Percentiles rank a stretch among this genome's conserved stretches.
Conservation (phyloP, 345 rosid species). For the Salix brachista region DNA sequence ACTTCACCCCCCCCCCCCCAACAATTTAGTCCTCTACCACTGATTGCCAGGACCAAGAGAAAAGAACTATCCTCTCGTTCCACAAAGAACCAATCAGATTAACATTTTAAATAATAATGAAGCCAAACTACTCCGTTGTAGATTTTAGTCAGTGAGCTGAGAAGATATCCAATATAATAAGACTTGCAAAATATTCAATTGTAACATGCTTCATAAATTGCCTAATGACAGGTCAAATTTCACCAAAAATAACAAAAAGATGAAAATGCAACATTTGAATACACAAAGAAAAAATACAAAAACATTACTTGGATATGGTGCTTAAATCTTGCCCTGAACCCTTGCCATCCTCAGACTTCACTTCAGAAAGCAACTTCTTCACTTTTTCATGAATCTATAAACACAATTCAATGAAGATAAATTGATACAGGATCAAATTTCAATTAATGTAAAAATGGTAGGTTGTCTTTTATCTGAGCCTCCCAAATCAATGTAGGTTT, state of each 20-base stretch:
- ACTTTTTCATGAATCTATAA: conserved; percentile 63
- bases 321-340: conserved; percentile 50
- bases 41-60: conserved; percentile 1
- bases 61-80: not conserved
- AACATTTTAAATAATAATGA: not conserved
- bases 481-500: not conserved
- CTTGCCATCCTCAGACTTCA: conserved; percentile 49
- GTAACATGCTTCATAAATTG: not conserved
- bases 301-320: conserved; percentile 50
- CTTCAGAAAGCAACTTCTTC: conserved; percentile 54
- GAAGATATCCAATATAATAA: not conserved
- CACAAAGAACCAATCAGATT: not conserved
- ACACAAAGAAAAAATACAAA: not conserved
- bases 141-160: not conserved
- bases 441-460: not conserved
- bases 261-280: no score
- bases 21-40: not conserved
- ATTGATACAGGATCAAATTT: not conserved
- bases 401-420: conserved; percentile 7
- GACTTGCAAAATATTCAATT: not conserved
- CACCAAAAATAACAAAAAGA: not conserved
- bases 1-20: no score
- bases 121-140: not conserved
- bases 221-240: not conserved
- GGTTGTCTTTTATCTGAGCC: not conserved